These are phyloP conservation scores for Apiospora pterosperma DNA, from an alignment of 2,329 filamentous ascomycete species.

Conservation along the genomic window DNA sequence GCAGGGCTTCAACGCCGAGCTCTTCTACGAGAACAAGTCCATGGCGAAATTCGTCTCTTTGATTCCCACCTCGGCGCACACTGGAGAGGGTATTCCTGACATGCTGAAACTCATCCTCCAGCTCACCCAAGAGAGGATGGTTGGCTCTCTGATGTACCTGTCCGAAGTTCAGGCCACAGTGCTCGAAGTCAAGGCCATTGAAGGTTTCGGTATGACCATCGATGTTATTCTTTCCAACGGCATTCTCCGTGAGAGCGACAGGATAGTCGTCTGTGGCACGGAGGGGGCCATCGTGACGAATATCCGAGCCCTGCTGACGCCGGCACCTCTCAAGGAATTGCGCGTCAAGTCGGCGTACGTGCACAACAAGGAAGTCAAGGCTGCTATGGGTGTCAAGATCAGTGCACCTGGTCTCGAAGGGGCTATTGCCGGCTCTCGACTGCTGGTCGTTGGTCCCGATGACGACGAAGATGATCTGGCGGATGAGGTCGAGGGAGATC, in stretches of 20 bases:
- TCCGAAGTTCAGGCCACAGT: constrained; percentile 97
- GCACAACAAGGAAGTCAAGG: constrained; percentile 99
- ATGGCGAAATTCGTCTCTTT: constrained; percentile 95
- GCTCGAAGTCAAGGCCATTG: constrained; percentile 97
- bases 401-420: constrained; percentile 92
- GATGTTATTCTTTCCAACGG: constrained; percentile 96
- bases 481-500: constrained; percentile 93
- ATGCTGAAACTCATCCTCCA: constrained; percentile 94
- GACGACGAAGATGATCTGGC: constrained; percentile 97
- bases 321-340: constrained; percentile 87
- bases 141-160: constrained; percentile 94
- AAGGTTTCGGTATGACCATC: constrained; percentile 97
- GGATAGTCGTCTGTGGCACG: constrained; percentile 93
- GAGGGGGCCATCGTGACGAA: constrained; percentile 95
- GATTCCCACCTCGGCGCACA: constrained; percentile 94
- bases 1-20: constrained; percentile 95
- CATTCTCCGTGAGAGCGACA: constrained; percentile 89
- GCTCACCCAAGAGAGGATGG: constrained; percentile 96
- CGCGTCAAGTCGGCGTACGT: constrained; percentile 95
- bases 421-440: constrained; percentile 91
- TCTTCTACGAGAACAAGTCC: constrained; percentile 97
- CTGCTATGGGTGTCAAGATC: constrained; percentile 97
- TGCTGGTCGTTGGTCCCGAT: constrained; percentile 90
- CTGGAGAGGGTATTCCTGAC: constrained; percentile 98
- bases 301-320: constrained; percentile 89